A percentile compares a stretch with the other conserved stretches of the same genome.
Evolutionary conservation across 148 eudicot species (phyloP).

Genomic region (Spergularia marina): DNA sequence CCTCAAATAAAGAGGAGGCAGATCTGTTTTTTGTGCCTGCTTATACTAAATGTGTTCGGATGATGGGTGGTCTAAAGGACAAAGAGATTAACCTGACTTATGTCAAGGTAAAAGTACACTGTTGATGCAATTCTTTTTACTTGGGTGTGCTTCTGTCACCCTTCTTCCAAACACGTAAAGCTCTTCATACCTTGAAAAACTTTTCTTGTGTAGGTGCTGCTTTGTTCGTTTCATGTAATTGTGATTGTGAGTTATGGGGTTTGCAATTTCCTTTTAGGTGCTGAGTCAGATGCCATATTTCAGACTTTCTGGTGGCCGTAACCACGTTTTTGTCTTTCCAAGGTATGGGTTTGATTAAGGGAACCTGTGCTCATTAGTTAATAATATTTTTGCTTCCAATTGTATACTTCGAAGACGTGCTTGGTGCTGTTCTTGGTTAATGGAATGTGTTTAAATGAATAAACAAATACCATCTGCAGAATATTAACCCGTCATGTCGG

Average conservation of each 20-base stretch:
- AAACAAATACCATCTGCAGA: not conserved
- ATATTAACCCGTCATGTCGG: too few species aligned
- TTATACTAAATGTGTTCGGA: conserved; percentile 86
- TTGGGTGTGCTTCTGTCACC: not conserved
- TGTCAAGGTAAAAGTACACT: conserved; percentile 55
- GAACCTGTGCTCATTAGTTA: not conserved
- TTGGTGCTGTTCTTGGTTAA: not conserved
- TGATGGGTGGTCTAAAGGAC: conserved; percentile 91
- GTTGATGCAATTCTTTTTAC: not conserved
- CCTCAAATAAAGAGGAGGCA: conserved; percentile 69
- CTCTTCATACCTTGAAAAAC: not conserved
- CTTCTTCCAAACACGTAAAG: not conserved
- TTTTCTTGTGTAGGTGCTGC: conserved; percentile 14
- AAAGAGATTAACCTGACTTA: conserved; percentile 88
- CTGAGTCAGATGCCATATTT: conserved; percentile 96
- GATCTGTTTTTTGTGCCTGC: conserved; percentile 93
- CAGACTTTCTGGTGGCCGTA: conserved; percentile 90
- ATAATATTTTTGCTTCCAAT: not conserved
- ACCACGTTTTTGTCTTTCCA: conserved; percentile 91
- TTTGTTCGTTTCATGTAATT: conserved; percentile 1
- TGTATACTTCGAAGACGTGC: not conserved
- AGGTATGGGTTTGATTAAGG: conserved; percentile 44
- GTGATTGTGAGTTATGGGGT: conserved; percentile 20
- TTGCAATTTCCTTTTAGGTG: conserved; percentile 61
- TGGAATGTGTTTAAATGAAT: not conserved